phyloP scores from a whole-genome alignment of 2,329 filamentous ascomycete genomes.

The Sporothrix dimorphospora region DNA sequence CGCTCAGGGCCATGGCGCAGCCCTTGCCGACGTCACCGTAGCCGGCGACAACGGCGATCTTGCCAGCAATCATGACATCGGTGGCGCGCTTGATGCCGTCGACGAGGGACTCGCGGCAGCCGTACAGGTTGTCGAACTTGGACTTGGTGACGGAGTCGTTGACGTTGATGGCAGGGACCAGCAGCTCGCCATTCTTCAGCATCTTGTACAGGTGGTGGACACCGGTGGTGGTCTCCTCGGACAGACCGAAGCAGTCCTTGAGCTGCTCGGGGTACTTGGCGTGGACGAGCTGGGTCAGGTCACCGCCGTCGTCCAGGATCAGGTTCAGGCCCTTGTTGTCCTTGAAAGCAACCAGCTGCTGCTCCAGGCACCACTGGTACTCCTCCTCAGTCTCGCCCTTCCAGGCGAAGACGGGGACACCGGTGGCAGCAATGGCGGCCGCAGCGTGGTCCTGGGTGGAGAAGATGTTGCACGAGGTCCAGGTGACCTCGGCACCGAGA shows the following conservation, averaged over 20 bases:
- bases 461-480: constrained; percentile 99
- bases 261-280: constrained; percentile 98
- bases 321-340: constrained; percentile 95
- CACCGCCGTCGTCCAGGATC: constrained; percentile 98
- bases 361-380: constrained; percentile 99
- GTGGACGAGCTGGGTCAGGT: constrained; percentile 95
- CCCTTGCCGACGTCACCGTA: constrained; percentile 99
- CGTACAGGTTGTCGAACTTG: constrained; percentile 99
- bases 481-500: constrained; percentile 97
- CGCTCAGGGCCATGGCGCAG: constrained; percentile 91
- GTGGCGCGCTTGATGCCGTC: constrained; percentile 99
- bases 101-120: constrained; percentile 97
- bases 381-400: constrained; percentile 98
- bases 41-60: constrained; percentile 95
- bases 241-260: constrained; percentile 96
- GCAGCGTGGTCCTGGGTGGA: constrained; percentile 98
- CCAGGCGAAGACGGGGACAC: constrained; percentile 82
- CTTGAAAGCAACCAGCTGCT: constrained; percentile 97
- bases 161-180: constrained; percentile 97
- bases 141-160: constrained; percentile 99
- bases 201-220: constrained; percentile 99
- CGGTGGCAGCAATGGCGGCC: constrained; percentile 90
- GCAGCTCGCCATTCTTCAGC: constrained; percentile 87
- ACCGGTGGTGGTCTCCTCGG: constrained; percentile 99
- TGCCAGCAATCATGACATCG: constrained; percentile 99